Base-by-base conservation (phyloP, 2,329 filamentous ascomycete genomes). In the Daldinia sp. region DNA sequence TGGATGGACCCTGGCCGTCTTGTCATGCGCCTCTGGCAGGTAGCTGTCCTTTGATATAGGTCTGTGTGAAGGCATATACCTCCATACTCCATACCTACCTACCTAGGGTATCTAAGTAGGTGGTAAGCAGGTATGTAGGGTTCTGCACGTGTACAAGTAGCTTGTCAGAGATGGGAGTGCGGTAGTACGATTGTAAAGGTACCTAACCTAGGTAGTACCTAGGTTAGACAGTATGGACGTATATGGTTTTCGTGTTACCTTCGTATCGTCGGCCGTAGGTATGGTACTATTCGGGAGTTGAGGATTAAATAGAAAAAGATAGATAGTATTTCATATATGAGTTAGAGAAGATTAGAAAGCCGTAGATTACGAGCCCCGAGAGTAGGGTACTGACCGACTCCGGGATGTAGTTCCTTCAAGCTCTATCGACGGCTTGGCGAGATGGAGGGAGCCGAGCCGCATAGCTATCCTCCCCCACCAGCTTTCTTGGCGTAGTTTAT, bases 401-500 rank as follows among this genome's bases (percentile, higher is more conserved):
- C 34, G 21, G 19, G 17, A 50, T 63, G 63, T 63, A 60, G 60
- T 66, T 55, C 60, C 49, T 66, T 63, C 63, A 63, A 59, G 63
- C 60, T 66, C 56, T 48, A 23, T 47, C 25, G 4, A 49, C 8
- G 27, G 37, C 58, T 64, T 62, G 62, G 62, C 58, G 17, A 49
- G 27, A 32, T 37, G 53, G 25, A 34, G 39, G 32, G 43, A 21
- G 43, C 58, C 27, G 63, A 65, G 63, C 63, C 63, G 63, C 63
- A 62, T 49, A 13, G n/a, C 19, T 50, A n/a, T 23, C 13, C 19
- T 50, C 47, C 45, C 45, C 45, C 45, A 21, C 45, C n/a, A 13
- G 25, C 25, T n/a, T 19, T 48, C 63, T 65, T 65, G 63, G 62
- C 62, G 47, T 17, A 10, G n/a, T 32, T 32, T 9, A 2, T 25